Conservation (phyloP, 371 early-diverging fungal species). For the Mortierella sp. region DNA sequence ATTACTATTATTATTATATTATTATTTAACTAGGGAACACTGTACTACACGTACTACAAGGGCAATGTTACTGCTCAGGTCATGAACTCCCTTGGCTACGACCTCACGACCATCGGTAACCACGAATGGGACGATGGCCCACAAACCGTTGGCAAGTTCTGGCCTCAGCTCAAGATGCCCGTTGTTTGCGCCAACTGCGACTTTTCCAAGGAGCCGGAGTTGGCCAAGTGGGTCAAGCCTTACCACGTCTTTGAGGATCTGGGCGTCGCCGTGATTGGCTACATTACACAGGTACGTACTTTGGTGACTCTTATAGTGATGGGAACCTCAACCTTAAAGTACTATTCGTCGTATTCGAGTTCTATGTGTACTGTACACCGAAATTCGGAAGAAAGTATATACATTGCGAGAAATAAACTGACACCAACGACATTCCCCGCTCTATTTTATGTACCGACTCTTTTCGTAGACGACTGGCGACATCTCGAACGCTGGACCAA, state of each 20-base stretch:
- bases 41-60: conserved; percentile 64
- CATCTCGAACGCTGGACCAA: conserved; percentile 61
- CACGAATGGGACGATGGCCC: conserved; percentile 76
- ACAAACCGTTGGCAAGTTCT: conserved; percentile 56
- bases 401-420: too few species aligned
- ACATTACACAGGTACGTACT: conserved; percentile 62
- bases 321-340: neutral
- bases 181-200: conserved; percentile 73
- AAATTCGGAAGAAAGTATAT: too few species aligned
- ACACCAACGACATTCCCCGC: too few species aligned
- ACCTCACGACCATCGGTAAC: conserved; percentile 72
- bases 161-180: conserved; percentile 65
- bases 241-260: conserved; percentile 70
- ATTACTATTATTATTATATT: too few species aligned
- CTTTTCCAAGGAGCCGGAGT: conserved; percentile 47
- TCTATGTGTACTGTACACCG: too few species aligned
- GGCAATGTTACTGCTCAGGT: conserved; percentile 59
- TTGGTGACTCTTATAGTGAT: neutral
- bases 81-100: conserved; percentile 67
- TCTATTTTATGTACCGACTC: neutral
- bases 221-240: conserved; percentile 63
- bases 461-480: conserved; percentile 53
- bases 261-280: conserved; percentile 68
- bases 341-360: too few species aligned
- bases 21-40: conserved; percentile 69